Evolutionary conservation across 306 rosid genomes (phyloP), one percentile per base, ranked within the genome.

Genomic region (Lathyrus sativus): DNA sequence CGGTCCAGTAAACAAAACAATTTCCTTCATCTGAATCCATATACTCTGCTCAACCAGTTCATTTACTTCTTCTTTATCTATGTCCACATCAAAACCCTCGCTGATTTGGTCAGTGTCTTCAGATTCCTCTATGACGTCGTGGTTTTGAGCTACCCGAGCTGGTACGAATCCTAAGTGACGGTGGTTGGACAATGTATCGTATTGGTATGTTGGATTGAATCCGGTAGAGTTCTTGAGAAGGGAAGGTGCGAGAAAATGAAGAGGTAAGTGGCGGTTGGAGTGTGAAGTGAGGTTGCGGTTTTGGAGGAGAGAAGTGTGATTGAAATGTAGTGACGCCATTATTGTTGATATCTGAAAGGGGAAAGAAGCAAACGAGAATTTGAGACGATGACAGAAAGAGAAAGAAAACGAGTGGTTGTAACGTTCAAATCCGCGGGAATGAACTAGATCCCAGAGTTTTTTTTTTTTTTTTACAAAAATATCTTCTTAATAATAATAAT

Each of bases 11-110:
- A 92, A 88, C 71, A 59, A 67, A 0, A 80, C 79, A 24, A 90
- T 92, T 75, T 88, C 90, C 83, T 85, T 86, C 74, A 89, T 82
- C 74, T 92, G 98, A 43, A 8, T 41, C 91, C 86, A 83, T 77
- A 88, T 60, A 18, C 84, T 79, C 72, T 72, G 82, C 5, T 67
- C 74, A 46, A 53, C 88, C 64, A 88, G 64, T 35, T 83, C 88
- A 53, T 61, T 71, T 71, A 71, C 68, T 10, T 48, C 50, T 73
- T 57, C 77, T 28, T 66, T 73, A 13, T 35, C 39, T 1, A 9
- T 7, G 0, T 35, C 39, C 39, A 35, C 39, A 35, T 63, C 62
- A 4, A 9, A 37, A 35, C 2, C 63, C 26, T 50, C 14, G 11
- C 22, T 29, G 19, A 43, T 18, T 51, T 3, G 28, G 2, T 51